These are phyloP conservation scores for Erigeron philadelphicus DNA, from an alignment of 140 eudicot species.

Conservation along the genomic window DNA sequence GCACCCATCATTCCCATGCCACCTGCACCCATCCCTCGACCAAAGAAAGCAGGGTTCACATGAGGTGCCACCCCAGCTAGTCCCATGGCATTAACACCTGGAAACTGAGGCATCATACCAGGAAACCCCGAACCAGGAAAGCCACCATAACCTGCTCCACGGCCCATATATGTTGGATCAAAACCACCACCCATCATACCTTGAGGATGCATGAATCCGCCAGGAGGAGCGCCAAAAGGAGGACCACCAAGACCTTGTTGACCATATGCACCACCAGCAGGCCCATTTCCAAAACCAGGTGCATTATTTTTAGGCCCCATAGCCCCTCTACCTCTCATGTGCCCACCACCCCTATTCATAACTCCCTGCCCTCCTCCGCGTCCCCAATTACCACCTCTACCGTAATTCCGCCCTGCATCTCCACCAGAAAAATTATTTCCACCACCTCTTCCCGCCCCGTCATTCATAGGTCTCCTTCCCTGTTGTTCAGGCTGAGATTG, in stretches of 20 bases:
- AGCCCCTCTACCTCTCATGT: slow-evolving; percentile 67
- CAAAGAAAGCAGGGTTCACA: slow-evolving; percentile 88
- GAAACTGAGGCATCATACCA: slow-evolving; percentile 87
- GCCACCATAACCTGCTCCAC: slow-evolving; percentile 91
- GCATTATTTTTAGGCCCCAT: slow-evolving; percentile 62
- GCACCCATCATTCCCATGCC: slow-evolving; percentile 91
- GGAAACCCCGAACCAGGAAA: slow-evolving; percentile 77
- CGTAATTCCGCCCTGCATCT: slow-evolving; percentile 64
- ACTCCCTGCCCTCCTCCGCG: slow-evolving; percentile 68
- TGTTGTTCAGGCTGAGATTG: slow-evolving; percentile 71
- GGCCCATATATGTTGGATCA: slow-evolving; percentile 83
- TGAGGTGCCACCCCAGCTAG: slow-evolving; percentile 92
- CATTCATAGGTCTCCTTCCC: slow-evolving; percentile 66
- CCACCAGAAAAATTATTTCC: slow-evolving; percentile 52
- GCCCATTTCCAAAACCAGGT: slow-evolving; percentile 54
- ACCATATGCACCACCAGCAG: slow-evolving; percentile 50
- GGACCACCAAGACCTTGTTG: slow-evolving; percentile 65
- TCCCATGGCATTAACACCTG: slow-evolving; percentile 73
- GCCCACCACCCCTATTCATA: slow-evolving; percentile 51
- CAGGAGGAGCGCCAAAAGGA: slow-evolving; percentile 73
- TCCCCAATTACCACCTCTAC: slow-evolving; percentile 68
- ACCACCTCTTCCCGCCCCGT: slow-evolving; percentile 69
- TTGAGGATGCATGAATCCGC: slow-evolving; percentile 83
- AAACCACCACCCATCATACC: slow-evolving; percentile 92
- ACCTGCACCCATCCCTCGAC: slow-evolving; percentile 70